Evolutionary conservation across 176 grass and related monocot species (phyloP).

Genomic region (Aegilops longissima): DNA sequence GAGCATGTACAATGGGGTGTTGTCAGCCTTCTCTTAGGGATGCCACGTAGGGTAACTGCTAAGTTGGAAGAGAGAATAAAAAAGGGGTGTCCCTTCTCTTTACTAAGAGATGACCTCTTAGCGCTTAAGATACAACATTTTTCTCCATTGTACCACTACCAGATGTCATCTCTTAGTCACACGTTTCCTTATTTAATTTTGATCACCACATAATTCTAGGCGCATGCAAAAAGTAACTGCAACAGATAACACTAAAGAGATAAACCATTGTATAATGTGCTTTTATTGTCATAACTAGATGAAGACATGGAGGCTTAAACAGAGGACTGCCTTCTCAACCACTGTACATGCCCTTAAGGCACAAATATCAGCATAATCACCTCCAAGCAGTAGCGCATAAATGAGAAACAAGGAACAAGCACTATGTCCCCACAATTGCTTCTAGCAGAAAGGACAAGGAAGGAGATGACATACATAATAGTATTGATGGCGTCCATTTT

Average conservation of each 20-base stretch:
- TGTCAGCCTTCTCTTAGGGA: background rate
- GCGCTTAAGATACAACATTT: background rate
- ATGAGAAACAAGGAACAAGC: background rate
- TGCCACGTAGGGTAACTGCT: background rate
- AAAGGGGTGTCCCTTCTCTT: background rate
- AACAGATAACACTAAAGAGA: background rate
- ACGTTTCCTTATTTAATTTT: background rate
- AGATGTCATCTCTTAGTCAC: background rate
- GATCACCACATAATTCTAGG: background rate
- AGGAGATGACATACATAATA: slow-evolving; percentile 60
- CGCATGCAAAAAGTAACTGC: background rate
- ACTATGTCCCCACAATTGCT: background rate
- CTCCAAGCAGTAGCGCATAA: slow-evolving; percentile 7
- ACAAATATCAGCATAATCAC: slow-evolving; percentile 14
- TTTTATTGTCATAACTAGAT: no score
- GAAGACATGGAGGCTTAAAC: background rate
- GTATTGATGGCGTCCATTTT: slow-evolving; percentile 62
- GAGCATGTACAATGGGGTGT: no score
- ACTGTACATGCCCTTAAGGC: background rate
- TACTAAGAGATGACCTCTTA: background rate
- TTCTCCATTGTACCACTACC: background rate
- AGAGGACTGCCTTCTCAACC: background rate
- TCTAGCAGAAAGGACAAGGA: background rate
- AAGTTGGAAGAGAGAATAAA: no score
- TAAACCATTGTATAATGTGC: no score